A percentile compares a stretch with the other conserved stretches of the same genome.
phyloP scores from a whole-genome alignment of 768 basidiomycete species.

The Russula abietina region DNA sequence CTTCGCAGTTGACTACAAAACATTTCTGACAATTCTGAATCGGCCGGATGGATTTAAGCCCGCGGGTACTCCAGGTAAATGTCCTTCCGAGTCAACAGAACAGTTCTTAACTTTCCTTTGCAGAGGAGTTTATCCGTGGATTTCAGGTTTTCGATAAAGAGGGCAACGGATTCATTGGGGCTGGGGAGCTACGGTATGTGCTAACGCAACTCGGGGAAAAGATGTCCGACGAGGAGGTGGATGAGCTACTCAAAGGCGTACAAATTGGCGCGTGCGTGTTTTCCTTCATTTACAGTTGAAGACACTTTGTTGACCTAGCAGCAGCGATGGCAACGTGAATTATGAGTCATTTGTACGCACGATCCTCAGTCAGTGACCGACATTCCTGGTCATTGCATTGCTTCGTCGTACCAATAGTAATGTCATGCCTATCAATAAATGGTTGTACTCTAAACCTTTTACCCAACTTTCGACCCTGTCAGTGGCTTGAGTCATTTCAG shows the following conservation, averaged over 20 bases:
- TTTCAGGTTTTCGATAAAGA: slow-evolving; percentile 99
- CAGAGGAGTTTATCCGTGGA: slow-evolving; percentile 98
- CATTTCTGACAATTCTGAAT: slow-evolving; percentile 87
- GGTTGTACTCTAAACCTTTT: slow-evolving; percentile 3
- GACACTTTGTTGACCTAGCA: not conserved
- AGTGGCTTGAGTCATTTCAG: not conserved
- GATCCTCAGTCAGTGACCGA: slow-evolving; percentile 73
- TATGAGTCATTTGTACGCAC: slow-evolving; percentile 96
- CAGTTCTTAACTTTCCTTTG: not conserved
- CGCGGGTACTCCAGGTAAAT: slow-evolving; percentile 84
- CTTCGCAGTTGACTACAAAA: slow-evolving; percentile 80
- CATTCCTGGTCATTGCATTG: not conserved
- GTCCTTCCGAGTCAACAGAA: not conserved
- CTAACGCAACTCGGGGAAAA: slow-evolving; percentile 95
- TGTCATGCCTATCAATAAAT: slow-evolving; percentile 6
- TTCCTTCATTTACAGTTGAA: slow-evolving; percentile 4
- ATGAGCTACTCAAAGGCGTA: slow-evolving; percentile 94
- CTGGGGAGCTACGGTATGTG: slow-evolving; percentile 78
- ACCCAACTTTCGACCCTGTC: not conserved
- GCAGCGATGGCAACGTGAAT: slow-evolving; percentile 92
- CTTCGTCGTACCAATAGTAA: not conserved
- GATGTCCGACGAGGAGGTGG: slow-evolving; percentile 96
- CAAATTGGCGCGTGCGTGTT: slow-evolving; percentile 76
- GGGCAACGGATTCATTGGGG: slow-evolving; percentile 86
- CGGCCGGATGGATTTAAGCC: slow-evolving; percentile 96